Evolutionary conservation across 1,284 basidiomycete species (phyloP).

Genomic region (Puccinia hordei): DNA sequence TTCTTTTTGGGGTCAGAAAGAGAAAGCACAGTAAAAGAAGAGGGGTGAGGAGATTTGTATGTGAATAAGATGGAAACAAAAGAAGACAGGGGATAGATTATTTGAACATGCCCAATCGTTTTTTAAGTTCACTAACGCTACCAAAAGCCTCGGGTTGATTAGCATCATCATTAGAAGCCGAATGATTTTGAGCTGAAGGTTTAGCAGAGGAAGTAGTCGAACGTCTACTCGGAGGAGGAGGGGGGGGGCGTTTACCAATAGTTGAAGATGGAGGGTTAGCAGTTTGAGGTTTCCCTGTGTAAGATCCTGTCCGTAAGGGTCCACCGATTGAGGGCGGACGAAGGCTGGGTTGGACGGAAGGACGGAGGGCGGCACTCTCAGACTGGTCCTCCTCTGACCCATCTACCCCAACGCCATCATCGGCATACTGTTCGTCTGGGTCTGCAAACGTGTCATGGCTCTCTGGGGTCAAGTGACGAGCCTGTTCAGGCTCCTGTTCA

Average conservation of each 20-base stretch:
- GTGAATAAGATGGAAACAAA: too few species aligned
- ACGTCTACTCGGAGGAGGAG: conserved; percentile 37
- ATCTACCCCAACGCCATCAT: conserved; percentile 17
- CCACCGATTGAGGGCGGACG: not conserved
- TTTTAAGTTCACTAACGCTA: conserved; percentile 50
- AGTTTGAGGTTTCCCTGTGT: not conserved
- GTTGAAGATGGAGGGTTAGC: not conserved
- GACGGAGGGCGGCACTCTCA: conserved; percentile 36
- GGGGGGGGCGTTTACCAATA: conserved; percentile 47
- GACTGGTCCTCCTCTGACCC: conserved; percentile 33
- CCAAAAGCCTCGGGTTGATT: conserved; percentile 48
- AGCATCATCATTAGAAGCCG: not conserved
- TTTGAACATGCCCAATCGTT: conserved; percentile 48
- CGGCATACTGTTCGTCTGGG: conserved; percentile 37
- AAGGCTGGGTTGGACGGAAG: not conserved
- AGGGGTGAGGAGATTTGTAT: too few species aligned
- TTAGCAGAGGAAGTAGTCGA: conserved; percentile 5
- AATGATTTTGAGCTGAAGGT: not conserved
- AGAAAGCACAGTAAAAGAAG: too few species aligned
- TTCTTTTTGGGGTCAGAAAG: too few species aligned
- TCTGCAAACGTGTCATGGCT: conserved; percentile 44
- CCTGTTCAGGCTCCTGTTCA: not conserved
- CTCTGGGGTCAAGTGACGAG: conserved; percentile 12
- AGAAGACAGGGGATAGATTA: too few species aligned
- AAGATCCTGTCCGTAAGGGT: not conserved